These are phyloP conservation scores for Neonectria coccinea DNA, from an alignment of 2,329 filamentous ascomycete species.

Conservation along the genomic window DNA sequence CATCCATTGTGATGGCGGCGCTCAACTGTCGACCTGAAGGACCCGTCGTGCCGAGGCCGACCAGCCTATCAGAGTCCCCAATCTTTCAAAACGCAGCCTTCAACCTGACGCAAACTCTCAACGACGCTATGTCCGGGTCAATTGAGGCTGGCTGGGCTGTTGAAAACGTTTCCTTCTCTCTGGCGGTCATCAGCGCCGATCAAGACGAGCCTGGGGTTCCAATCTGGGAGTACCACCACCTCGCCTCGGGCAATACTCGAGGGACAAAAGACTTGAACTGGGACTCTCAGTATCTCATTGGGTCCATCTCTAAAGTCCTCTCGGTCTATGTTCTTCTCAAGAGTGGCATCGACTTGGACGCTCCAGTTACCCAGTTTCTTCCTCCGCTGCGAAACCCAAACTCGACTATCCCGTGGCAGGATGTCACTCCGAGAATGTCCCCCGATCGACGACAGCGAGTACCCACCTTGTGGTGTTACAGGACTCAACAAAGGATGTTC, in stretches of 20 bases:
- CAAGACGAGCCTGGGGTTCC: constrained; percentile 44
- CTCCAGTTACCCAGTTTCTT: constrained; percentile 51
- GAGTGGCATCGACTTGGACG: constrained; percentile 50
- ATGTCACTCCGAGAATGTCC: constrained; percentile 54
- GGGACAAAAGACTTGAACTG: constrained; percentile 49
- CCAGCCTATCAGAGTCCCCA: constrained; percentile 37
- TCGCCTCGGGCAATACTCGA: constrained; percentile 49
- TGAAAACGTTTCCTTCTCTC: constrained; percentile 54
- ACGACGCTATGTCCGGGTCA: constrained; percentile 47
- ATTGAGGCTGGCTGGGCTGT: constrained; percentile 52
- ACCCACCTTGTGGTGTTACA: constrained; percentile 52
- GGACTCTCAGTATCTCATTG: constrained; percentile 57
- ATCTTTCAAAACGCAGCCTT: constrained; percentile 45
- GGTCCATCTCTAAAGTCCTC: constrained; percentile 55
- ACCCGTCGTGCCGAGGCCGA: constrained; percentile 49
- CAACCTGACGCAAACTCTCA: constrained; percentile 46
- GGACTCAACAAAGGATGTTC: constrained; percentile 51
- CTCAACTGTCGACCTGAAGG: constrained; percentile 48
- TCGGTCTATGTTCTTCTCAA: constrained; percentile 53
- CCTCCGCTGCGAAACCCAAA: constrained; percentile 44
- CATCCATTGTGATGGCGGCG: constrained; percentile 9
- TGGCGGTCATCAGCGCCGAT: constrained; percentile 50
- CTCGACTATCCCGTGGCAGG: constrained; percentile 50
- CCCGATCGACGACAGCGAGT: constrained; percentile 48
- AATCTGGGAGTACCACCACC: constrained; percentile 58